Evolutionary conservation across 306 rosid genomes (phyloP), one percentile per base, ranked within the genome.

Genomic region (Lupinus albus): DNA sequence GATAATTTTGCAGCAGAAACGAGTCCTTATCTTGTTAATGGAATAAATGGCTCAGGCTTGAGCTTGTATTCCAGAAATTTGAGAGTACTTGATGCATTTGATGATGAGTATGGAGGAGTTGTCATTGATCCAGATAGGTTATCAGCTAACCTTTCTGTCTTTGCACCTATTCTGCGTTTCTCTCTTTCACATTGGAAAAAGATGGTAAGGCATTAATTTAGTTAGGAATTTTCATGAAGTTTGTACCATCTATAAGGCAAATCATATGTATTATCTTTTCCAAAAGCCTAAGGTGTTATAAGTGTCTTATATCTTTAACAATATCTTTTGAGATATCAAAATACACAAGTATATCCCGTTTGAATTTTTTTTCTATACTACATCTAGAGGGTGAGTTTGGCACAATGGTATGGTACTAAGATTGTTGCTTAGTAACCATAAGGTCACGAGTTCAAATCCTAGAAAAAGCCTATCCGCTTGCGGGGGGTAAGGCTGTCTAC

Each of bases 71-170:
- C 77, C 5, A 79, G 78, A 70, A 88, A 88, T 58, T 50, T 54
- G 53, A 76, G 83, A 67, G 47, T 83, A 14, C 93, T 93, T 64
- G 87, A 82, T 56, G 91, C 96, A 8, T 75, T 83, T 69, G 96
- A 88, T 78, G 99, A 93, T 64, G 87, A 84, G 74, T 93, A 93
- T 74, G 99, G 89, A 1, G 97, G 99, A 46, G 82, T 93, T 67
- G 70, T 93, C 5, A 75, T 93, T 78, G 80, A 88, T 82, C 82
- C 91, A 12, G 83, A 80, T 14, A 63, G 79, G 55, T 72, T 93
- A 44, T 96, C 99, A 58, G 32, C 72, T 4, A 72, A 80, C 20
- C 79, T 87, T 7, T 78, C 65, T 28, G 78, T 79, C 35, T 93
- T 93, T 73, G 82, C 83, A 17, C 61, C 70, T 50, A 18, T 79